Evolutionary conservation across 2,329 filamentous ascomycete genomes (phyloP).

Genomic region (Fonsecaea pedrosoi): DNA sequence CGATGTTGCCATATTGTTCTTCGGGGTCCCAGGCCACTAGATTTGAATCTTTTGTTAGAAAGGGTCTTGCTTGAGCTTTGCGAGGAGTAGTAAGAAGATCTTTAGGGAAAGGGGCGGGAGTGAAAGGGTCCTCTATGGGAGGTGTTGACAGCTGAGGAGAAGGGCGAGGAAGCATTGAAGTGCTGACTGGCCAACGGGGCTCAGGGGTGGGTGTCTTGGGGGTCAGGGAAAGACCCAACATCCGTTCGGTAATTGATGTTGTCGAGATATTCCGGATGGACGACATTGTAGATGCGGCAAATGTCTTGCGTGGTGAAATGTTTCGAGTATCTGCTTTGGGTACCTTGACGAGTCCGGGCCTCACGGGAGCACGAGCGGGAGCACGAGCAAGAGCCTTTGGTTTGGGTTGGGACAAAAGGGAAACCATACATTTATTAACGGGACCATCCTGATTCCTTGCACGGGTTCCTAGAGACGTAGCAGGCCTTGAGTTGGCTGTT

Average conservation of each 20-base stretch:
- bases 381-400: slow-evolving; percentile 33
- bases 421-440: slow-evolving; percentile 62
- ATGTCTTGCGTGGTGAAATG: slow-evolving; percentile 16
- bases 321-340: slow-evolving; percentile 30
- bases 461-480: slow-evolving; percentile 52
- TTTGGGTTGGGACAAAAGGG: slow-evolving; percentile 45
- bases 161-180: slow-evolving; percentile 36
- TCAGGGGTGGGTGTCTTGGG: slow-evolving; percentile 22
- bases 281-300: slow-evolving; percentile 8
- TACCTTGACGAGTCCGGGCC: slow-evolving; percentile 25
- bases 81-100: slow-evolving; percentile 39
- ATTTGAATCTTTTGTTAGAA: slow-evolving; percentile 78
- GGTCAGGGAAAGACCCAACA: slow-evolving; percentile 42
- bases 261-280: slow-evolving; percentile 16
- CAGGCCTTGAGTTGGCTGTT: slow-evolving; percentile 51
- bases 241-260: slow-evolving; percentile 30
- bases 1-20: slow-evolving; percentile 75
- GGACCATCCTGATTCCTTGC: slow-evolving; percentile 47
- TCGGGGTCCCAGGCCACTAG: slow-evolving; percentile 80
- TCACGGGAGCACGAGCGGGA: slow-evolving; percentile 25
- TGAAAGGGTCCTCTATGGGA: slow-evolving; percentile 46
- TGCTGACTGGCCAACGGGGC: slow-evolving; percentile 30
- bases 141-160: slow-evolving; percentile 41
- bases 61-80: slow-evolving; percentile 56
- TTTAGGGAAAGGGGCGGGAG: slow-evolving; percentile 45